Evolutionary conservation across 2,329 filamentous ascomycete genomes (phyloP), one percentile per base, ranked within the genome.

Genomic region (Neofusicoccum ribis): DNA sequence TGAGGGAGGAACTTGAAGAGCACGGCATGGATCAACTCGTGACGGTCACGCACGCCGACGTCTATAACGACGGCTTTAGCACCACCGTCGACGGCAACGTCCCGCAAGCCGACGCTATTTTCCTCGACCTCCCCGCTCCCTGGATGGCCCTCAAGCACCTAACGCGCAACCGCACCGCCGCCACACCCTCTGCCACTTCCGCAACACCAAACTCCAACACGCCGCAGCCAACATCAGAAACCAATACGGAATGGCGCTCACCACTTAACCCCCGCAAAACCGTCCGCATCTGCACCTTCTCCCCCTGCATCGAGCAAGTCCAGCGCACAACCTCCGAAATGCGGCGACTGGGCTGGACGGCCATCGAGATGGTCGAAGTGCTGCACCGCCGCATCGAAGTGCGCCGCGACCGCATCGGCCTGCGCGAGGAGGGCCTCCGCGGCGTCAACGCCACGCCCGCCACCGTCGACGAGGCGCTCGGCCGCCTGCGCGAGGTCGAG

Each of bases 251-350:
- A 27, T 76, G 76, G 66, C 70, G 69, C 44, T 84, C 85, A 0
- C 83, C 86, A 0, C 83, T 98, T 11, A 89, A 95, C 69, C 88
- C 91, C 0, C 83, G 84, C n/a, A 84, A 86, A 47, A 85, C 90
- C 5, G 87, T 89, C 1, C 85, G 95, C 73, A 85, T 99, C 63
- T 99, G 95, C 81, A 96, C 93, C 0, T 99, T 99, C 80, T 96
- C 91, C 1, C 95, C 95, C 0, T 99, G 95, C 78, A 96, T 99
- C 69, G 95, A 99, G 79, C 95, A 99, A 80, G 94, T 96, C 23
- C 92, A 91, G 62, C 87, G 89, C 64, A 98, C 95, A 0, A 89
- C 97, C 63, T 89, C 91, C 11, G 86, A 87, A 12, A 85, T 99
- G 77, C 89, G 94, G 63, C 86, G 88, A 43, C 81, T 93, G 6